Conservation (phyloP, 2,329 filamentous ascomycete species). For the Fusarium siculi region DNA sequence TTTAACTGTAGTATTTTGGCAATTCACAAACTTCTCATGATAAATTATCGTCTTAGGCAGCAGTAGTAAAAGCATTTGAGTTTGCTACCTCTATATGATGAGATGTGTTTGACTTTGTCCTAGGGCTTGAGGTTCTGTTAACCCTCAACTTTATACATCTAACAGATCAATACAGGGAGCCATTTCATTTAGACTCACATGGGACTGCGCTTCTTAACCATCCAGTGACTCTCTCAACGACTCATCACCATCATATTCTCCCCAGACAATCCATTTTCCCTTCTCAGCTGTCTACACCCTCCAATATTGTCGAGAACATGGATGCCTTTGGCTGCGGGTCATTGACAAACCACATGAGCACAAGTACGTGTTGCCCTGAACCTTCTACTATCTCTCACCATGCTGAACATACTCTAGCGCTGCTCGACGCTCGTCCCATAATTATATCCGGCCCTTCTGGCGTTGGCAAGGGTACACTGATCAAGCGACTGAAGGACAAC, state of each 20-base stretch:
- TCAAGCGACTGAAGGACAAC: neutral
- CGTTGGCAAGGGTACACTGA: neutral
- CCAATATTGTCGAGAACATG: neutral
- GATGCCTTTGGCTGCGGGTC: no score
- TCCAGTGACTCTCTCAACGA: neutral
- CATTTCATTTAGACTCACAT: neutral
- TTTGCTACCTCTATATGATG: neutral
- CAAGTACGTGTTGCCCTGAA: neutral
- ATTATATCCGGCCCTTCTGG: neutral
- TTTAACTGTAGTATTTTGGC: neutral
- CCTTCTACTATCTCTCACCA: rapidly evolving
- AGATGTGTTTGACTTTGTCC: neutral
- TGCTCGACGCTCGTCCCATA: neutral
- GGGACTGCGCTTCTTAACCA: no score
- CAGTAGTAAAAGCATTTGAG: neutral
- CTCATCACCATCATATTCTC: neutral
- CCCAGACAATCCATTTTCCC: no score
- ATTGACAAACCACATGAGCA: no score
- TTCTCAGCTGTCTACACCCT: neutral
- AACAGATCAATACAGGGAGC: neutral
- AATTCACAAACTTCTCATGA: neutral
- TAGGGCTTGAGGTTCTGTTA: neutral
- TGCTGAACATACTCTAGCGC: neutral
- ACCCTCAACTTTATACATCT: neutral
- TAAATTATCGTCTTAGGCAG: neutral